Conservation (phyloP, 1,284 basidiomycete species). For the Tremellales sp. region DNA sequence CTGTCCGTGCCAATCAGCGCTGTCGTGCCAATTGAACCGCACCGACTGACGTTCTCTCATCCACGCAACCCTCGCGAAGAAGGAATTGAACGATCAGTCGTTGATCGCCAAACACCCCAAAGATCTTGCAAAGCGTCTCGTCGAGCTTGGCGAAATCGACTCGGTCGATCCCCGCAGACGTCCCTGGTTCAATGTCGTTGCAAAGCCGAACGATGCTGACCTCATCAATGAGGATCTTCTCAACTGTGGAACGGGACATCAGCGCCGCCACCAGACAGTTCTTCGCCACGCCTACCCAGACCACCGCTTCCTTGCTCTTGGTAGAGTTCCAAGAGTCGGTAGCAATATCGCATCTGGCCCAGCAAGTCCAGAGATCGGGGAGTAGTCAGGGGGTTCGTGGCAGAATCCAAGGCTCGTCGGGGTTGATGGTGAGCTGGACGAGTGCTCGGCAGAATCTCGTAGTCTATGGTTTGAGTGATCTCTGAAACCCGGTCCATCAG, state of each 20-base stretch:
- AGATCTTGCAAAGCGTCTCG: conserved; percentile 50
- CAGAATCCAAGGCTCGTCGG: too few species aligned
- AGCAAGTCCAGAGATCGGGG: too few species aligned
- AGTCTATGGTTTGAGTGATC: too few species aligned
- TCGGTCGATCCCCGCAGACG: conserved; percentile 55
- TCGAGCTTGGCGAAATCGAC: conserved; percentile 56
- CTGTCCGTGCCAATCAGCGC: too few species aligned
- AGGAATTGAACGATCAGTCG: conserved; percentile 54
- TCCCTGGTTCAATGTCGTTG: conserved; percentile 52
- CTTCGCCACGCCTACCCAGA: conserved; percentile 52
- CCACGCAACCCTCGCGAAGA: conserved; percentile 41
- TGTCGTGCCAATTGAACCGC: too few species aligned
- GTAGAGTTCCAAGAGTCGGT: conserved; percentile 57
- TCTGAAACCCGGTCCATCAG: too few species aligned
- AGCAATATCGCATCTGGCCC: too few species aligned
- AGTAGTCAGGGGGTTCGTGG: too few species aligned
- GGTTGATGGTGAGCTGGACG: too few species aligned
- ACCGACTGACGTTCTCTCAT: too few species aligned
- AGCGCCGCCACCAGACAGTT: neutral
- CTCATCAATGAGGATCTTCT: conserved; percentile 60
- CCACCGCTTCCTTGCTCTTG: conserved; percentile 55
- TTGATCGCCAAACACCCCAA: conserved; percentile 59
- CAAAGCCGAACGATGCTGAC: conserved; percentile 52
- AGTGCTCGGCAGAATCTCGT: too few species aligned
- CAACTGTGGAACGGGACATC: conserved; percentile 47